Evolutionary conservation across 176 grass and related monocot species (phyloP).

Genomic region (Cenchrus purpureus): DNA sequence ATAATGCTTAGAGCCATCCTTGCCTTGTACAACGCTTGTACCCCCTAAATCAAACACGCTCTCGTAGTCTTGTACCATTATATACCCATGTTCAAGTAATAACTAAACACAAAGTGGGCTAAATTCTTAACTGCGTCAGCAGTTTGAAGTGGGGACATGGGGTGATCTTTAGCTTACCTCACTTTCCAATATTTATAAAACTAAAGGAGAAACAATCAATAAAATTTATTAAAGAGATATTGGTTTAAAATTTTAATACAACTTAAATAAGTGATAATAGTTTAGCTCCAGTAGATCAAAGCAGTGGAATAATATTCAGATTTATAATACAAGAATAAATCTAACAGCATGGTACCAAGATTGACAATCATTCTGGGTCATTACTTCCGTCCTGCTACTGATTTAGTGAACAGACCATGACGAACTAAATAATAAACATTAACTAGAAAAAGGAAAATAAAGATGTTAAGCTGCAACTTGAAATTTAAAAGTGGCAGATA

Average conservation of each 20-base stretch:
- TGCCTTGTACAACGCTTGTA: conserved; percentile 16
- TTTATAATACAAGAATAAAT: no score
- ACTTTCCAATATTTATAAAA: no score
- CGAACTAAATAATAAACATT: background rate
- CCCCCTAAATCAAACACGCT: background rate
- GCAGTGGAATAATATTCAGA: no score
- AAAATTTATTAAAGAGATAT: no score
- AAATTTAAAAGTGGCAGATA: background rate
- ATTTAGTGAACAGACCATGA: background rate
- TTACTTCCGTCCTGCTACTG: background rate
- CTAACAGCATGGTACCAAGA: no score
- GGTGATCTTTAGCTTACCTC: no score
- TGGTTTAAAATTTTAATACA: no score
- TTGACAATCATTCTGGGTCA: background rate
- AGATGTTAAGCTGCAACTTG: background rate
- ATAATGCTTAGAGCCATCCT: background rate
- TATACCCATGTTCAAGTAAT: background rate
- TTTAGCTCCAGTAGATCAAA: no score
- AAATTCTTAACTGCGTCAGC: background rate
- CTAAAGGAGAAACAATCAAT: no score
- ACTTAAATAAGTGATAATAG: no score
- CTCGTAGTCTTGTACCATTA: background rate
- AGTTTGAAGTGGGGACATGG: background rate
- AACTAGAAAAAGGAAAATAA: background rate
- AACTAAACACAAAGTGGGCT: background rate